phyloP scores from a whole-genome alignment of 2,329 filamentous ascomycete genomes.

The Apiospora malaysiana region DNA sequence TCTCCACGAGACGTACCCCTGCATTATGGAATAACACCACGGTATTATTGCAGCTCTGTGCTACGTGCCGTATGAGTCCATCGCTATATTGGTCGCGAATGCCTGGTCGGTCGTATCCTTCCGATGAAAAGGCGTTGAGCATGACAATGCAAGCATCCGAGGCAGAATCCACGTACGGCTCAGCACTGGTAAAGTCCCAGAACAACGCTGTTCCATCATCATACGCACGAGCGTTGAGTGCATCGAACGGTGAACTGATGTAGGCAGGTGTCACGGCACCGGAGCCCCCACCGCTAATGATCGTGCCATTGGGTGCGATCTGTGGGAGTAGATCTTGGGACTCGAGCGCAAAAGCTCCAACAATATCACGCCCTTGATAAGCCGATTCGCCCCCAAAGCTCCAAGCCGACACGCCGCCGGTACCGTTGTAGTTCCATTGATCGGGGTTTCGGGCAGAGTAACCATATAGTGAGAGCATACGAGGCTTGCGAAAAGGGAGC shows the following conservation, averaged over 20 bases:
- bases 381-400: constrained; percentile 48
- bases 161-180: constrained; percentile 54
- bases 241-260: constrained; percentile 60
- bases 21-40: constrained; percentile 71
- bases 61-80: constrained; percentile 74
- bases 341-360: constrained; percentile 37
- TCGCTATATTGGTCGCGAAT: constrained; percentile 72
- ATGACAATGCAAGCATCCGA: constrained; percentile 73
- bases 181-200: constrained; percentile 60
- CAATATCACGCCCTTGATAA: constrained; percentile 38
- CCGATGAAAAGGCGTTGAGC: constrained; percentile 72
- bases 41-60: constrained; percentile 64
- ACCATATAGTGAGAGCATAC: constrained; percentile 63
- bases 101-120: constrained; percentile 69
- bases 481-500: constrained; percentile 58
- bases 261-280: constrained; percentile 54
- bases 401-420: constrained; percentile 43
- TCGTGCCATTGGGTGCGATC: constrained; percentile 54
- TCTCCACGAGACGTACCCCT: constrained; percentile 64
- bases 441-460: constrained; percentile 61
- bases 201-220: constrained; percentile 63
- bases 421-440: constrained; percentile 47
- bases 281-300: constrained; percentile 53
- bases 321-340: constrained; percentile 43
- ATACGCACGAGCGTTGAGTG: constrained; percentile 56